Evolutionary conservation across 2,329 filamentous ascomycete species (phyloP), one percentile per base, ranked within the genome.

Genomic region (Aspergillus sp.): DNA sequence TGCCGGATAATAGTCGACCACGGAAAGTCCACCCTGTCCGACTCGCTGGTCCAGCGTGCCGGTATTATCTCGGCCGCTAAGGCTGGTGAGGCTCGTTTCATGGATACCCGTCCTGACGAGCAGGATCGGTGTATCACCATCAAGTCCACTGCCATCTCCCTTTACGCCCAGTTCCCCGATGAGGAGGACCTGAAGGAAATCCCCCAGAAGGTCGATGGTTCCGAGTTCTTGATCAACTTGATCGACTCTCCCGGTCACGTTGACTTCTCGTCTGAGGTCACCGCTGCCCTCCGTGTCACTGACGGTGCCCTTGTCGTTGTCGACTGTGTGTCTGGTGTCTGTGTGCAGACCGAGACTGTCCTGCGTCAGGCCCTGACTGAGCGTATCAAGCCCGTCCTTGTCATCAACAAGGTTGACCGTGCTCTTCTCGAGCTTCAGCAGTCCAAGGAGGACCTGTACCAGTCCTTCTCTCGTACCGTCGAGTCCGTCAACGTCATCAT

Each of bases 381-480:
- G 85, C 91, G 93, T 80, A 98, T 98, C 78, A 97, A 97, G 87
- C 93, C 93, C 68, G 91, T 98, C 69, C 84, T 96, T 73, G 87
- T 96, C 77, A 96, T 98, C 84, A 98, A 98, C 90, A 98, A 98
- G 87, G 93, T 98, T 76, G 93, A 98, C 74, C 91, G 93, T 79
- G 90, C 93, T 77, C 88, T 98, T 71, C 90, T 98, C 73, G 93
- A 98, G 80, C 85, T 98, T 58, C 93, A 98, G 81, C 85, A 96
- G 70, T 85, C 83, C 77, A 96, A 97, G 85, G 93, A 98, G 80
- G 93, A 98, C 72, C 80, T 98, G 62, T 98, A 95, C 85, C 91
- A 97, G 82, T 95, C 91, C 73, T 98, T 98, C 86, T 90, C 89
- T 58, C 88, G 91, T 85, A 95, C 93, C 74, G 90, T 98, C 69